Conservation (phyloP, 2,329 filamentous ascomycete genomes). For the Fonsecaea pedrosoi region DNA sequence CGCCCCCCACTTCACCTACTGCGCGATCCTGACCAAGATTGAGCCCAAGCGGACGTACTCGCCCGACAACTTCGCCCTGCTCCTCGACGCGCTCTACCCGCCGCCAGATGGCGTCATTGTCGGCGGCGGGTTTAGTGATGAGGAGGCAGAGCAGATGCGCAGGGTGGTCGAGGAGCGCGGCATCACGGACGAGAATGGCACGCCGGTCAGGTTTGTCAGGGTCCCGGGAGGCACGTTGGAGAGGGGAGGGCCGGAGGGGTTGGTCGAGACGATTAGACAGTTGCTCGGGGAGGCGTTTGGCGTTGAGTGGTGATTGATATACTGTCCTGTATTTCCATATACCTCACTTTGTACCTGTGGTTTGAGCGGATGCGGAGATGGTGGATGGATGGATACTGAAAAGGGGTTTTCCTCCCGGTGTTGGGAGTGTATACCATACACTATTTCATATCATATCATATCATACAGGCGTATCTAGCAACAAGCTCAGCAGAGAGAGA, state of each 20-base stretch:
- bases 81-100: conserved; percentile 9
- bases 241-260: conserved; percentile 4
- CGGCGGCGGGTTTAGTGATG: conserved; percentile 9
- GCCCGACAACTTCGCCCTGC: conserved; percentile 6
- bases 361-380: no score
- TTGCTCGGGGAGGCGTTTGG: conserved; percentile 11
- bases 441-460: neutral
- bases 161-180: neutral
- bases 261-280: conserved; percentile 4
- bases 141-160: conserved; percentile 15
- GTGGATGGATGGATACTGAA: no score
- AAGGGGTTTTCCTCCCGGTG: no score
- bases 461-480: neutral
- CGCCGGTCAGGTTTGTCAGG: conserved; percentile 6
- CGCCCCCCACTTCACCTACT: conserved; percentile 9
- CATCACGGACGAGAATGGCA: conserved; percentile 3
- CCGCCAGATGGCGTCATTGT: conserved; percentile 14
- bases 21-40: conserved; percentile 18
- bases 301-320: conserved; percentile 9
- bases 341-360: no score
- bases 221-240: neutral
- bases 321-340: no score
- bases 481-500: neutral
- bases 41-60: conserved; percentile 19
- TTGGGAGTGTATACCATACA: no score